Percentiles rank a stretch among this genome's conserved stretches.
Conservation (phyloP, 2,329 filamentous ascomycete genomes). For the Laburnicola sp. region DNA sequence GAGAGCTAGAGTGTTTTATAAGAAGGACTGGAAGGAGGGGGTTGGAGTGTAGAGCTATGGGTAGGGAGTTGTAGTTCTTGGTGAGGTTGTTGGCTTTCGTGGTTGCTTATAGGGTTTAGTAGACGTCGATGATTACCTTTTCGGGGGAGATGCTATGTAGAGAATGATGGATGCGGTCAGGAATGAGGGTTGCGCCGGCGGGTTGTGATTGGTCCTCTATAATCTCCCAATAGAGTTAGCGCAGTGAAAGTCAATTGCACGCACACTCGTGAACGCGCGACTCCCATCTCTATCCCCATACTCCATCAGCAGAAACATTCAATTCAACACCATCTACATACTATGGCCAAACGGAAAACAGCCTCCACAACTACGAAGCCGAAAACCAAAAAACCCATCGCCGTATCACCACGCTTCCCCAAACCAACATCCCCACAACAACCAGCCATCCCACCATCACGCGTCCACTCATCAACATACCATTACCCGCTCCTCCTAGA, state of each 20-base stretch:
- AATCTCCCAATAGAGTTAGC: not conserved
- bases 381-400: constrained; percentile 2
- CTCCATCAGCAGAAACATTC: not conserved
- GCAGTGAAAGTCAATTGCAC: not conserved
- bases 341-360: constrained; percentile 1
- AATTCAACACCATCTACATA: not conserved
- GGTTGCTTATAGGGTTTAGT: no score
- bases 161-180: no score
- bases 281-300: not conserved
- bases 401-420: constrained; percentile 9
- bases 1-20: no score
- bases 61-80: no score
- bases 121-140: no score
- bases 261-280: not conserved
- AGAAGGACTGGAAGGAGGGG: no score
- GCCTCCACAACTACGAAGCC: constrained; percentile 4
- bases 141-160: no score
- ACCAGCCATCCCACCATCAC: constrained; percentile 30
- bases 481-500: constrained; percentile 37
- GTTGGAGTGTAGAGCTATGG: no score
- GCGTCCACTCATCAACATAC: constrained; percentile 31
- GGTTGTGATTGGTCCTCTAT: no score
- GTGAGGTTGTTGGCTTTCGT: no score
- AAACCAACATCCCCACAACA: constrained; percentile 16
- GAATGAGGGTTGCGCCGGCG: no score